These are phyloP conservation scores for Cyberlindnera petersonii DNA, from an alignment of 805 yeast species.

Conservation along the genomic window DNA sequence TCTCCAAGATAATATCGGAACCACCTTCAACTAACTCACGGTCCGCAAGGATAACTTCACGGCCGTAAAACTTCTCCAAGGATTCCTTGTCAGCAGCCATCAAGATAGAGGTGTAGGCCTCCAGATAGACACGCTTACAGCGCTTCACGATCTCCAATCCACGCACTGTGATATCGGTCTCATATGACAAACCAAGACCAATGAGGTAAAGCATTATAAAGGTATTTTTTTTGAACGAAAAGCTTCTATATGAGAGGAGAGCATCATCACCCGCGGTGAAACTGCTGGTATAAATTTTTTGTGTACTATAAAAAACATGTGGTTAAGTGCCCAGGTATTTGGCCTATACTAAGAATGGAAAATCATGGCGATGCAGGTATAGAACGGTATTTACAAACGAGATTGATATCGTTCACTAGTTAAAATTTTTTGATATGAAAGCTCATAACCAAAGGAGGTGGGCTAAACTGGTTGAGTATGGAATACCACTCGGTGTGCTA, in stretches of 20 bases:
- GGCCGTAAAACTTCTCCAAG: constrained; percentile 80
- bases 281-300: too few relatives aligned
- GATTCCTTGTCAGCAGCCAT: constrained; percentile 84
- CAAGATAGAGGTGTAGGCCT: constrained; percentile 90
- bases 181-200: constrained; percentile 89
- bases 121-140: constrained; percentile 89
- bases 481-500: constrained; percentile 12
- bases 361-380: too few relatives aligned
- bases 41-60: constrained; percentile 83
- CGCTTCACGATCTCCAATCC: constrained; percentile 81
- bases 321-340: too few relatives aligned
- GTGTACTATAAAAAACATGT: not conserved
- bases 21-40: constrained; percentile 92
- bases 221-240: not conserved
- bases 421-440: not conserved
- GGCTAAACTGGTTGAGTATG: not conserved
- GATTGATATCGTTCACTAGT: too few relatives aligned
- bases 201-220: constrained; percentile 77
- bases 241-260: too few relatives aligned
- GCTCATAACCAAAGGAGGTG: not conserved
- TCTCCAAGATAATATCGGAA: constrained; percentile 73
- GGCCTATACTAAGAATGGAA: too few relatives aligned
- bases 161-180: constrained; percentile 87
- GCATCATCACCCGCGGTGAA: too few relatives aligned
- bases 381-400: too few relatives aligned